Base-by-base conservation (phyloP, 768 basidiomycete genomes). In the Favolaschia claudopus region DNA sequence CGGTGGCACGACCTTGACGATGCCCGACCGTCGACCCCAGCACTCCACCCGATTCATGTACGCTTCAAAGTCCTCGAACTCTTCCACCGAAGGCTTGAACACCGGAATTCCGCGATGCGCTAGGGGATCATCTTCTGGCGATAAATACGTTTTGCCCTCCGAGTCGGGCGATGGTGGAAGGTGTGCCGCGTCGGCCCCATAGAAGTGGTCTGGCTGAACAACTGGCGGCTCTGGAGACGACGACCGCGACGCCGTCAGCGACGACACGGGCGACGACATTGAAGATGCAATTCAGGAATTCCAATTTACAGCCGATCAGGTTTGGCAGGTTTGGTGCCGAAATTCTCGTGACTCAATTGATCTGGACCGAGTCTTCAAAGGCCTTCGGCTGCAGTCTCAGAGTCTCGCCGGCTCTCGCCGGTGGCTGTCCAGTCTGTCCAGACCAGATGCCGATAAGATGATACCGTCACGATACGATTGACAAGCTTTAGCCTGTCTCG, bases 1-100 rank as follows among this genome's bases (percentile, higher is more conserved):
- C 5, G 96, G 96, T 28, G 96, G 96, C 58, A 99, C 91, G 62
- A 99, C 86, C 76, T 99, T 99, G 60, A 96, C 90, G 63, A 99
- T 96, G 22, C 97, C 97, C 63, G 93, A 95, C 55, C 81, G 81
- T 70, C 81, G 84, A 1, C 97, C 97, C 93, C 97, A 99, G 59
- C 86, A 84, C 71, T 96, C 94, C 40, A 99, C 83, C 59, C 76
- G 85, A 62, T 85, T 88, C 84, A 97, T 89, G 72, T 93, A 99
- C 12, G 70, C 88, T 69, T 99, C 96, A 73, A 98, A 99, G 74
- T 95, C 92, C 60, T 80, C 72, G 67, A 97, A 97, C 67, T 99
- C 94, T 47, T 89, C 89, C 86, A 96, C 90, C 2, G 91, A 87
- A 9, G 97, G 97, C 70, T 87, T 91, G 83, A 99, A 99, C 12